Conservation (phyloP, 2,329 filamentous ascomycete genomes). For the Monilinia fructicola region DNA sequence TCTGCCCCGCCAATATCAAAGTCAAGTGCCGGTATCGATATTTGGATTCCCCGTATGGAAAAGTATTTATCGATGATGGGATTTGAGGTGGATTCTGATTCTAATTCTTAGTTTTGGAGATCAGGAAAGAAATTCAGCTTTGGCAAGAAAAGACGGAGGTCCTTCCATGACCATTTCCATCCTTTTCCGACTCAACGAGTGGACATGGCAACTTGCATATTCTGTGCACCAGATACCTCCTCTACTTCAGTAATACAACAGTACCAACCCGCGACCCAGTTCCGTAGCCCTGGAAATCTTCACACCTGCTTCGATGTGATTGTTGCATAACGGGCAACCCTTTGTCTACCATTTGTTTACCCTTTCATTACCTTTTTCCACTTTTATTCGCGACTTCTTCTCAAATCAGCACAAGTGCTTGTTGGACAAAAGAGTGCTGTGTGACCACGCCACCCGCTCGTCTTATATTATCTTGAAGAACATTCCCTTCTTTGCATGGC, state of each 20-base stretch:
- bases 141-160: neutral
- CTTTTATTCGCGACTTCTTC: slow-evolving; percentile 8
- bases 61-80: neutral
- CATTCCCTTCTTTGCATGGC: slow-evolving; percentile 6
- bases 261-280: slow-evolving; percentile 17
- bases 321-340: slow-evolving; percentile 15
- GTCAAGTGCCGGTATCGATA: neutral
- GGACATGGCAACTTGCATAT: slow-evolving; percentile 15
- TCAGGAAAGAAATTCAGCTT: neutral
- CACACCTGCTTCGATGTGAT: slow-evolving; percentile 4
- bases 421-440: slow-evolving; percentile 1
- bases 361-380: neutral
- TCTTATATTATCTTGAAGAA: neutral
- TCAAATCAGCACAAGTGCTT: slow-evolving; percentile 6
- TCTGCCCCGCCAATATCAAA: slow-evolving; percentile 9
- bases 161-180: slow-evolving; percentile 5
- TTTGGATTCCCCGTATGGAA: slow-evolving; percentile 7
- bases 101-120: neutral
- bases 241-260: slow-evolving; percentile 11
- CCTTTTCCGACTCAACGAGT: slow-evolving; percentile 8
- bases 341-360: neutral
- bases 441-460: slow-evolving; percentile 2
- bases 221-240: slow-evolving; percentile 11
- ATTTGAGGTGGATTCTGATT: neutral
- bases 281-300: slow-evolving; percentile 21